Percentiles rank a stretch among this genome's conserved stretches.
These are phyloP conservation scores for Maudiozyma turicensis DNA, from an alignment of 805 yeast species.

Conservation along the genomic window DNA sequence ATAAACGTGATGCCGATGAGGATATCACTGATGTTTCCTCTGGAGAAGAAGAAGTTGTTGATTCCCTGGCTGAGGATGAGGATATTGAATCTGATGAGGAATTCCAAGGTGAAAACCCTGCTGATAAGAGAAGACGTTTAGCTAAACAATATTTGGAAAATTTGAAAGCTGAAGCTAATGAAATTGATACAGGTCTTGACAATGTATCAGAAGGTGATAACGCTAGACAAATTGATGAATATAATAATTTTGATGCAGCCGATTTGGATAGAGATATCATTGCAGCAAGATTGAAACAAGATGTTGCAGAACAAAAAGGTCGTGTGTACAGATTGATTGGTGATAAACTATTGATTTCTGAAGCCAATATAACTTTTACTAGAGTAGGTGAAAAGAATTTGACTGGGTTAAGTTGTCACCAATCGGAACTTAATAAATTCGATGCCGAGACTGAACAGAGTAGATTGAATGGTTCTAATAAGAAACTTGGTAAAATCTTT, in stretches of 20 bases:
- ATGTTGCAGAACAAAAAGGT: slow-evolving; percentile 86
- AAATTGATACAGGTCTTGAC: slow-evolving; percentile 22
- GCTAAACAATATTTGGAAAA: slow-evolving; percentile 88
- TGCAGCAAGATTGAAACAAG: slow-evolving; percentile 68
- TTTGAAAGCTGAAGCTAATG: slow-evolving; percentile 50
- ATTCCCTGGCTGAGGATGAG: slow-evolving; percentile 32
- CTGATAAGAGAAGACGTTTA: slow-evolving; percentile 86
- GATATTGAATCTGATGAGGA: slow-evolving; percentile 62
- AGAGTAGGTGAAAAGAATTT: slow-evolving; percentile 54
- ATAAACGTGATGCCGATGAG: slow-evolving; percentile 34
- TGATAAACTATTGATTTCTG: slow-evolving; percentile 35
- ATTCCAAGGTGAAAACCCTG: slow-evolving; percentile 66
- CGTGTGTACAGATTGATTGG: slow-evolving; percentile 62
- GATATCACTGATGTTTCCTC: slow-evolving; percentile 45
- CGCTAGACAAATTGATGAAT: slow-evolving; percentile 24
- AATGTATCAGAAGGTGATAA: slow-evolving; percentile 6
- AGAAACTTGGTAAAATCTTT: slow-evolving; percentile 45
- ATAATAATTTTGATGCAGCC: slow-evolving; percentile 68
- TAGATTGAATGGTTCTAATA: slow-evolving; percentile 38
- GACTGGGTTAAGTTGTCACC: slow-evolving; percentile 35
- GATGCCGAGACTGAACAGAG: slow-evolving; percentile 16
- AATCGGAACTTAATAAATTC: slow-evolving; percentile 28
- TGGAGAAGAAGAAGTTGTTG: slow-evolving; percentile 37
- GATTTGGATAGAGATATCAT: slow-evolving; percentile 85
- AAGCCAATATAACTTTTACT: slow-evolving; percentile 35